A percentile compares a stretch with the other conserved stretches of the same genome.
These are phyloP conservation scores for Volvox africanus DNA, from an alignment of 139 green algal species.

Conservation along the genomic window DNA sequence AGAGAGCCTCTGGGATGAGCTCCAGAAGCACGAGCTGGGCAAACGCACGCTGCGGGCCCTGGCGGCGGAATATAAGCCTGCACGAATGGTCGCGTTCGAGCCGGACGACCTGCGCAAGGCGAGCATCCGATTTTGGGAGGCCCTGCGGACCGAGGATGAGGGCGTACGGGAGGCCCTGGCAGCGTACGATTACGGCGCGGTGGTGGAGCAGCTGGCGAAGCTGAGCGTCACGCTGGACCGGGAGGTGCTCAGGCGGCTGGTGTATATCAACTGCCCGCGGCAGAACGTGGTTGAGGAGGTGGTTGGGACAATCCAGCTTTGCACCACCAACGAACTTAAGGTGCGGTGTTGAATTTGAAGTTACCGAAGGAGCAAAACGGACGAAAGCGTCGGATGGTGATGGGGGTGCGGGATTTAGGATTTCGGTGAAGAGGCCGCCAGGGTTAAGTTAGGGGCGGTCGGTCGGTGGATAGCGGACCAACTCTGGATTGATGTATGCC, in stretches of 20 bases:
- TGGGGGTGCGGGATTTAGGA: too few species aligned
- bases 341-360: neutral
- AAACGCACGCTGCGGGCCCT: neutral
- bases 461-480: too few species aligned
- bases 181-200: neutral
- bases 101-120: neutral
- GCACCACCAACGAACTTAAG: constrained; percentile 21
- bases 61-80: constrained; percentile 3
- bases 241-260: neutral
- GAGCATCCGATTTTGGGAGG: neutral
- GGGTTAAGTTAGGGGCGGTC: too few species aligned
- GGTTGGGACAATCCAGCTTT: neutral
- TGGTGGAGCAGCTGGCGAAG: neutral
- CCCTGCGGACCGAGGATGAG: neutral
- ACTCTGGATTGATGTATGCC: too few species aligned
- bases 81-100: constrained; percentile 2
- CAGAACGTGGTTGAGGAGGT: constrained; percentile 16
- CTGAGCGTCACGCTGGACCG: neutral
- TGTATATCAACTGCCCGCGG: constrained; percentile 16
- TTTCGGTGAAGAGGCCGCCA: too few species aligned
- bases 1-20: constrained; percentile 1
- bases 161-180: neutral
- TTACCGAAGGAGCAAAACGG: too few species aligned
- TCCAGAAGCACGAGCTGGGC: neutral
- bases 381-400: too few species aligned